phyloP scores from a whole-genome alignment of 495 filamentous ascomycete species.

The Acidiella bohemica region DNA sequence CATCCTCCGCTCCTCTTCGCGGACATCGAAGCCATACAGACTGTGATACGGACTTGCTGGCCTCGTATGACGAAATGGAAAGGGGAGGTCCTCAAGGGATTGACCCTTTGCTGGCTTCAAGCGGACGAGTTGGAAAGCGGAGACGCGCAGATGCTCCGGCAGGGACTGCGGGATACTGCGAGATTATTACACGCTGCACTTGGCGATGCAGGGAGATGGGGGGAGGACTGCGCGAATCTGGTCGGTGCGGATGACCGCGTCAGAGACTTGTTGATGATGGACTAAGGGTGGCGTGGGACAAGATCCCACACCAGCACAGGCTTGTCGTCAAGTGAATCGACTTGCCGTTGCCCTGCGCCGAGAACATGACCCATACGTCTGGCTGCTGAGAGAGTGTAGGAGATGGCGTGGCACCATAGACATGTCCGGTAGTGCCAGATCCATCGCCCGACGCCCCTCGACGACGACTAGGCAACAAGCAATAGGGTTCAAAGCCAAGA shows the following conservation, averaged over 20 bases:
- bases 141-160: conserved; percentile 29
- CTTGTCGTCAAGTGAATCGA: too few relatives aligned
- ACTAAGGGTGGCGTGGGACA: conserved; percentile 1
- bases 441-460: too few relatives aligned
- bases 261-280: conserved; percentile 26
- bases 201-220: conserved; percentile 24
- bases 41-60: conserved; percentile 57
- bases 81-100: conserved; percentile 52
- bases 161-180: conserved; percentile 35
- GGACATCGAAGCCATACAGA: conserved; percentile 41
- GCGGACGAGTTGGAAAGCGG: conserved; percentile 34
- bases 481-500: too few relatives aligned
- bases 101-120: conserved; percentile 56
- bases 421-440: too few relatives aligned
- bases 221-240: conserved; percentile 27
- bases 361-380: too few relatives aligned
- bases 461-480: too few relatives aligned
- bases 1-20: conserved; percentile 37
- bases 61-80: conserved; percentile 51
- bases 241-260: conserved; percentile 34
- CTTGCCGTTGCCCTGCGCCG: too few relatives aligned
- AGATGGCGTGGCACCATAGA: too few relatives aligned
- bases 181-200: conserved; percentile 28
- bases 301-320: too few relatives aligned
- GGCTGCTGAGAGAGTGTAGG: too few relatives aligned